Evolutionary conservation across 1,284 basidiomycete genomes (phyloP).

Genomic region (Austroboletus novae-zelandiae): DNA sequence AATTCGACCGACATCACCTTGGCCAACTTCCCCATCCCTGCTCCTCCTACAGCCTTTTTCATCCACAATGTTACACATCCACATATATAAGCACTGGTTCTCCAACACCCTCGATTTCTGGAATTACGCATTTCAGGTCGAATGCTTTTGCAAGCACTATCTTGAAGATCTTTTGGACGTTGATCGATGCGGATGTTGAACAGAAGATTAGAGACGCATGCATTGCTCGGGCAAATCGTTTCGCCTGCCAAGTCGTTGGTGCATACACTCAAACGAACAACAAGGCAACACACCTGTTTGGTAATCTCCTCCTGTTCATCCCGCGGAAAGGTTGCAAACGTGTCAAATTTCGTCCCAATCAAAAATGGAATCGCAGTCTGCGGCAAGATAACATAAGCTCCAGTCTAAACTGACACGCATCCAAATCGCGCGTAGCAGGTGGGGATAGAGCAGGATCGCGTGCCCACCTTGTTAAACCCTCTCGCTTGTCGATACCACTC

Average conservation of each 20-base stretch:
- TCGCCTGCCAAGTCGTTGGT: constrained; percentile 57
- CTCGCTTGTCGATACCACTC: constrained; percentile 99
- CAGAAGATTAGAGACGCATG: constrained; percentile 98
- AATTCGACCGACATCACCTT: constrained; percentile 32
- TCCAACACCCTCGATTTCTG: constrained; percentile 92
- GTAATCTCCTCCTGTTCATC: constrained; percentile 99
- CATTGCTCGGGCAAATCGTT: constrained; percentile 97
- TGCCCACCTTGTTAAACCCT: constrained; percentile 92
- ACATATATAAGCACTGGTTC: constrained; percentile 92
- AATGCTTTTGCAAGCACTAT: constrained; percentile 90
- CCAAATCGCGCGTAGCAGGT: not conserved
- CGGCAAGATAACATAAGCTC: constrained; percentile 6
- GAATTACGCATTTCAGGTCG: constrained; percentile 92
- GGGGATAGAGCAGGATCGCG: not conserved
- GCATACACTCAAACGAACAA: constrained; percentile 8
- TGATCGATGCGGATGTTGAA: constrained; percentile 96
- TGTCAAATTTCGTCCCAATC: constrained; percentile 98
- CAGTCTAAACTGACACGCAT: not conserved
- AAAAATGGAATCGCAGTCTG: constrained; percentile 95
- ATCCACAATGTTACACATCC: constrained; percentile 63
- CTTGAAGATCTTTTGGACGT: constrained; percentile 99
- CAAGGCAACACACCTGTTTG: constrained; percentile 66
- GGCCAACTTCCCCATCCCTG: constrained; percentile 12
- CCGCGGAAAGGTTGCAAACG: constrained; percentile 91
- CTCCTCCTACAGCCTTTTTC: constrained; percentile 20